Evolutionary conservation across 2,329 filamentous ascomycete genomes (phyloP), one percentile per base, ranked within the genome.

Genomic region (Sarocladium strictum): DNA sequence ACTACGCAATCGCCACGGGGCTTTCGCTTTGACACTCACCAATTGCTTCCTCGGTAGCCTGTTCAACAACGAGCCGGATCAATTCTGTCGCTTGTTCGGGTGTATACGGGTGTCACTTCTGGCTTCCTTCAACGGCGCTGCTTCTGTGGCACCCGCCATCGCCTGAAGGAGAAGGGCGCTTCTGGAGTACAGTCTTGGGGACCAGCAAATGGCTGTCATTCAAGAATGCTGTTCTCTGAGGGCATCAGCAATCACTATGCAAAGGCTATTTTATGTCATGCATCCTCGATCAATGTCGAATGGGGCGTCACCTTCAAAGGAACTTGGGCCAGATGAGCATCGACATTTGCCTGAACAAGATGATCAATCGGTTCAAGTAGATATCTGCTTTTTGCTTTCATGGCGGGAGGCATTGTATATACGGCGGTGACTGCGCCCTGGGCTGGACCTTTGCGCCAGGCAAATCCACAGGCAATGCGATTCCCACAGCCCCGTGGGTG

Each of bases 41-140:
- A 90, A 90, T 69, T 90, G 89, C 66, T 78, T 89, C 65, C 69
- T 87, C 17, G 76, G 87, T 41, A 86, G 87, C n/a, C 86, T 85
- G 76, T 87, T 79, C 70, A 84, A 85, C 61, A 83, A 83, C 12
- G 72, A 80, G 35, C 73, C 85, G 17, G 84, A 86, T 63, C 81
- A 86, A 58, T 86, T 84, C 70, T 88, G 87, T 64, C 73, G 84
- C 65, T 81, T 85, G 57, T 83, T 78, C 0, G 87, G 81, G 73
- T 79, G 78, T 59, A 81, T 84, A 58, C 85, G 79, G 69, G 75
- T 85, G 59, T 74, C 76, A 2, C 60, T 64, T 2, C 19, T 63
- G 1, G 60, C 63, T 5, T 17, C 64, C 12, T 64, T 64, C 35
- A 64, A 63, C n/a, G 62, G 61, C n/a, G 54, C 61, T 1, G 61